A percentile compares a stretch with the other conserved stretches of the same genome.
phyloP scores from a whole-genome alignment of 2,329 filamentous ascomycete species.

The Fusarium cicatricum region DNA sequence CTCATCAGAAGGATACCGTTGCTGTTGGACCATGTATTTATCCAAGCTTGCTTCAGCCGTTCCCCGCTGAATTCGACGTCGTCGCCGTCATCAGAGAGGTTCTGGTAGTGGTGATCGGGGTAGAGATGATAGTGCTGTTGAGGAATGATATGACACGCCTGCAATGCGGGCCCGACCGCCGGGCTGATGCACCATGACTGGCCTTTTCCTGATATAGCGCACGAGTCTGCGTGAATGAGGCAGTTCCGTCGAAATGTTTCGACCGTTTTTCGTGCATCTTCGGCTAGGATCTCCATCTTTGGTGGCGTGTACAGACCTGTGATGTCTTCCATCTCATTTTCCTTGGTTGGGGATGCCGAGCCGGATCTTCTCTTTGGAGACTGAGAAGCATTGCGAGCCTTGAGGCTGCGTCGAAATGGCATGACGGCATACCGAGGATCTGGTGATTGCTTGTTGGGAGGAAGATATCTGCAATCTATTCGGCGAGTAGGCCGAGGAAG shows the following conservation, averaged over 20 bases:
- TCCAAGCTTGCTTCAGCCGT: constrained; percentile 1
- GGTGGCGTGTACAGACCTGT: constrained; percentile 8
- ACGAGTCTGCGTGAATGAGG: constrained; percentile 3
- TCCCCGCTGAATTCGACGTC: no score
- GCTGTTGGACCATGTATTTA: neutral
- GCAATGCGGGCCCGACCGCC: constrained; percentile 18
- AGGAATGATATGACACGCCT: constrained; percentile 36
- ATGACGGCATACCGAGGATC: neutral
- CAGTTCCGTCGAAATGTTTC: no score
- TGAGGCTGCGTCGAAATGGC: neutral
- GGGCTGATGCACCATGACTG: constrained; percentile 21
- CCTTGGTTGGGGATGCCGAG: neutral
- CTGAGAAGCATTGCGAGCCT: neutral
- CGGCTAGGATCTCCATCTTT: neutral
- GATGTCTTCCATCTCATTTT: constrained; percentile 8
- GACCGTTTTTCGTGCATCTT: neutral
- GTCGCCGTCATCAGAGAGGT: no score
- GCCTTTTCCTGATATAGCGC: constrained; percentile 30
- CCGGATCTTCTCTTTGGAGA: constrained; percentile 11
- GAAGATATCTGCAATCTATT: constrained; percentile 4
- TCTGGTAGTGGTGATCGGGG: constrained; percentile 2
- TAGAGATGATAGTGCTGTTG: constrained; percentile 34
- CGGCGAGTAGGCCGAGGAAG: neutral
- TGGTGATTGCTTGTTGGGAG: neutral
- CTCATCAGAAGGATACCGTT: constrained; percentile 32